Percentiles rank a stretch among this genome's conserved stretches.
Evolutionary conservation across 495 filamentous ascomycete species (phyloP).

Genomic region (Aspergillus ellipticus): DNA sequence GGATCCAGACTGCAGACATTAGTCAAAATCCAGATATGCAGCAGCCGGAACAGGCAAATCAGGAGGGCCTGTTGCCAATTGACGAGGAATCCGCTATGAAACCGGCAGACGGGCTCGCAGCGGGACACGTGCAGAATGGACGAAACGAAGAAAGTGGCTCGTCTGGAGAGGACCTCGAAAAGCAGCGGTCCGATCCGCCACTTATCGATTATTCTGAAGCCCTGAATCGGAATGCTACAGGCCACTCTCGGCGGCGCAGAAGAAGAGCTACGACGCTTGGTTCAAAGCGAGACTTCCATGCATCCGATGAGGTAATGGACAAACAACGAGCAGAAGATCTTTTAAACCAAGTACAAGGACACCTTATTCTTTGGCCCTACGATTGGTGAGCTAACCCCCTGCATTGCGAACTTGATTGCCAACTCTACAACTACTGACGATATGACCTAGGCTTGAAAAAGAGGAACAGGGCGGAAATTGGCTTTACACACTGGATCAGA

Average conservation of each 20-base stretch:
- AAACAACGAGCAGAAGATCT: constrained; percentile 74
- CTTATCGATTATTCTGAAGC: constrained; percentile 48
- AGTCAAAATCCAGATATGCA: constrained; percentile 15
- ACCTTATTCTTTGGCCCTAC: constrained; percentile 88
- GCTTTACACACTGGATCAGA: constrained; percentile 93
- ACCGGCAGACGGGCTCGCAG: constrained; percentile 21
- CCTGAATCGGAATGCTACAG: constrained; percentile 42
- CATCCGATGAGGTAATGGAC: constrained; percentile 68
- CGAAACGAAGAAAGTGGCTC: constrained; percentile 21
- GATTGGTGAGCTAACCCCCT: constrained; percentile 59
- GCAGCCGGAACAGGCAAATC: constrained; percentile 23
- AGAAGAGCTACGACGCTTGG: constrained; percentile 75
- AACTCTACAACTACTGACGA: background rate
- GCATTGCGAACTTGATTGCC: background rate
- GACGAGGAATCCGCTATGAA: constrained; percentile 46
- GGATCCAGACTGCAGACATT: constrained; percentile 3
- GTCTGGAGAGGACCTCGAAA: constrained; percentile 30
- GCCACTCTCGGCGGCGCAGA: constrained; percentile 48
- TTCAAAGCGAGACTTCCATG: constrained; percentile 66
- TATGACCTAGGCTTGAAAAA: constrained; percentile 56
- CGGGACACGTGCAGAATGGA: constrained; percentile 16
- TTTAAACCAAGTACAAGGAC: constrained; percentile 77
- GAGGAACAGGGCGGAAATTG: constrained; percentile 94
- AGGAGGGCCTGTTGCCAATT: constrained; percentile 27
- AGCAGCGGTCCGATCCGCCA: constrained; percentile 30